Conservation (phyloP, 2,329 filamentous ascomycete species). For the Arachnomyces sp. region DNA sequence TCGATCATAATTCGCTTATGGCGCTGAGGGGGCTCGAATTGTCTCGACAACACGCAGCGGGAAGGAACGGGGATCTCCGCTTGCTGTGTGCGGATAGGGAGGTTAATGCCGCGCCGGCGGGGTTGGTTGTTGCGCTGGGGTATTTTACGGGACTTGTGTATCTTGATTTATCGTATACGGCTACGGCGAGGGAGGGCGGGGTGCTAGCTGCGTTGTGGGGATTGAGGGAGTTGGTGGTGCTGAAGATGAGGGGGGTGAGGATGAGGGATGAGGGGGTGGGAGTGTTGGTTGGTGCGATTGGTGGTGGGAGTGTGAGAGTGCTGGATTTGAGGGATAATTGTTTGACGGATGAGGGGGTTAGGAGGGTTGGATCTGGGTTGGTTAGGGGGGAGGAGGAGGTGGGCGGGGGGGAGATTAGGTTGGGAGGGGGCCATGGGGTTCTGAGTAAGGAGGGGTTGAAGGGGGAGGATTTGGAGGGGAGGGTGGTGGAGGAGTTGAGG, state of each 20-base stretch:
- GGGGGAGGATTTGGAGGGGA: slow-evolving; percentile 44
- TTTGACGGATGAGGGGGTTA: slow-evolving; percentile 48
- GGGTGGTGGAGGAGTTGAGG: slow-evolving; percentile 42
- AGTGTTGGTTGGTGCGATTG: slow-evolving; percentile 45
- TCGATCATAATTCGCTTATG: slow-evolving; percentile 51
- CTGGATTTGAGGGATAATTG: slow-evolving; percentile 51
- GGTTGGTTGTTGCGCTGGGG: slow-evolving; percentile 44
- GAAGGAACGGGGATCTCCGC: slow-evolving; percentile 42
- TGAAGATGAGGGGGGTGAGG: slow-evolving; percentile 48
- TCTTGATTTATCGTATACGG: slow-evolving; percentile 50
- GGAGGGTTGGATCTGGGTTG: slow-evolving; percentile 31
- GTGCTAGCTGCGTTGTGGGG: slow-evolving; percentile 42
- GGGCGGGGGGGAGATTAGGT: slow-evolving; percentile 39
- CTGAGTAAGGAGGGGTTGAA: slow-evolving; percentile 32
- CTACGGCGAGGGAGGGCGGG: slow-evolving; percentile 38
- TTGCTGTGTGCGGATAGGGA: slow-evolving; percentile 50
- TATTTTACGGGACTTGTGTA: slow-evolving; percentile 49
- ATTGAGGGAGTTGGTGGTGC: slow-evolving; percentile 45
- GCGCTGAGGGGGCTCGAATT: slow-evolving; percentile 36
- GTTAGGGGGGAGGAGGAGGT: slow-evolving; percentile 43
- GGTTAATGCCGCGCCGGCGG: slow-evolving; percentile 49
- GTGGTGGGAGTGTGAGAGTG: slow-evolving; percentile 41
- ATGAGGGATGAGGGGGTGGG: slow-evolving; percentile 47
- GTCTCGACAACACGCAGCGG: no score
- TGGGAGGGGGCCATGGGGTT: slow-evolving; percentile 35